Evolutionary conservation across 106 monocot genomes (phyloP).

Genomic region (Dioscorea dumetorum): DNA sequence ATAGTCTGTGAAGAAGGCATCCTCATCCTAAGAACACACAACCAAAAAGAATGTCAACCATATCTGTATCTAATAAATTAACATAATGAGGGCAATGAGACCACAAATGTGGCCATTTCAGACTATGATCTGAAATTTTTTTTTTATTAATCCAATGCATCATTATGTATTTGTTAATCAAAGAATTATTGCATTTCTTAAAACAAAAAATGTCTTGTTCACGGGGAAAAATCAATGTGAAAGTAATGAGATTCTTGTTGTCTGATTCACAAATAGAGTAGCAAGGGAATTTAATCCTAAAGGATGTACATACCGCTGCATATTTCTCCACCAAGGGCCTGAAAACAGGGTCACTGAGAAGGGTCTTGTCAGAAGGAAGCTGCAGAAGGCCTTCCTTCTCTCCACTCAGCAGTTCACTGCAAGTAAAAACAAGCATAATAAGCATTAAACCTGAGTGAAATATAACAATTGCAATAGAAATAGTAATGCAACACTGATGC

Average conservation of each 20-base stretch:
- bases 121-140: no score
- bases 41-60: not conserved
- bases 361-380: conserved; percentile 85
- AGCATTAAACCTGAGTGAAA: no score
- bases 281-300: not conserved
- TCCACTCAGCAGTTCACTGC: conserved; percentile 73
- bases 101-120: no score
- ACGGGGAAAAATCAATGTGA: no score
- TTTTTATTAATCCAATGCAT: no score
- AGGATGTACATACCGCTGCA: conserved; percentile 52
- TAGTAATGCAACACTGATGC: no score
- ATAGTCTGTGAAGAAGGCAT: conserved; percentile 89
- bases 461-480: no score
- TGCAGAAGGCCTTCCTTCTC: conserved; percentile 78
- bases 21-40: conserved; percentile 65
- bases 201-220: no score
- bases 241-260: no score
- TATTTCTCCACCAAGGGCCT: conserved; percentile 76
- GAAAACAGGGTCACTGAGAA: conserved; percentile 66
- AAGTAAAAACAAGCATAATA: not conserved
- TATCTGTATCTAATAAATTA: not conserved
- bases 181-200: no score
- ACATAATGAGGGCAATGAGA: no score
- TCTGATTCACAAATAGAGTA: not conserved
- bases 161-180: no score